Conservation (phyloP, 2,329 filamentous ascomycete genomes). For the Colletotrichum shisoi region DNA sequence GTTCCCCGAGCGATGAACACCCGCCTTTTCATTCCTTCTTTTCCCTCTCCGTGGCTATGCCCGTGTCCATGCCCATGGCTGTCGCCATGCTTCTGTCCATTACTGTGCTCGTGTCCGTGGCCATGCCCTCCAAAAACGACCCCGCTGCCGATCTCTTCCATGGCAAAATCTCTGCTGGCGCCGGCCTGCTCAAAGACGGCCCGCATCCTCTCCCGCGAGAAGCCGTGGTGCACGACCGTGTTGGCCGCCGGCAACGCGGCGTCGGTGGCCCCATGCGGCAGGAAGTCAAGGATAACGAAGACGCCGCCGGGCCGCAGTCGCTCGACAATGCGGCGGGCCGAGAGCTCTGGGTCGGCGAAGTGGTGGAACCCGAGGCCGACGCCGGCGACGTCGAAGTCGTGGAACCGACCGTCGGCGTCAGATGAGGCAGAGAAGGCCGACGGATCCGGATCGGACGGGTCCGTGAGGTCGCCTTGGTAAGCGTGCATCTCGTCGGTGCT, state of each 20-base stretch:
- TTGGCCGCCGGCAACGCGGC: conserved; percentile 44
- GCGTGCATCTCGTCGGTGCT: conserved; percentile 62
- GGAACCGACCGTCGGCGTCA: conserved; percentile 64
- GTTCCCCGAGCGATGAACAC: conserved; percentile 48
- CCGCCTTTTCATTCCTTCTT: conserved; percentile 52
- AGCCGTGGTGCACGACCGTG: conserved; percentile 72
- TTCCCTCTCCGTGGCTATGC: conserved; percentile 43
- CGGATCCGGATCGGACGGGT: conserved; percentile 56
- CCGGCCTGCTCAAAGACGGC: conserved; percentile 71
- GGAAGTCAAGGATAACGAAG: conserved; percentile 72
- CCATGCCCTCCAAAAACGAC: conserved; percentile 52
- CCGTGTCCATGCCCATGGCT: conserved; percentile 44
- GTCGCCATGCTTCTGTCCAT: conserved; percentile 25
- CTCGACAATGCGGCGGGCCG: conserved; percentile 65
- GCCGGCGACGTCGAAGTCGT: conserved; percentile 72
- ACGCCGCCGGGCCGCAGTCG: conserved; percentile 72
- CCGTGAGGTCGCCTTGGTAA: conserved; percentile 65
- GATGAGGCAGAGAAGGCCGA: conserved; percentile 64
- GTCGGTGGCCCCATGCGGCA: conserved; percentile 58
- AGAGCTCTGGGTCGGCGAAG: conserved; percentile 69
- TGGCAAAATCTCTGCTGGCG: conserved; percentile 62
- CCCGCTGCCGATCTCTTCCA: conserved; percentile 62
- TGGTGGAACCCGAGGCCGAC: conserved; percentile 73
- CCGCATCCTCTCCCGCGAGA: conserved; percentile 66
- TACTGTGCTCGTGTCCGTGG: conserved; percentile 17